These are phyloP conservation scores for Kitagawia praeruptora DNA, from an alignment of 129 eudicot species.

Conservation along the genomic window DNA sequence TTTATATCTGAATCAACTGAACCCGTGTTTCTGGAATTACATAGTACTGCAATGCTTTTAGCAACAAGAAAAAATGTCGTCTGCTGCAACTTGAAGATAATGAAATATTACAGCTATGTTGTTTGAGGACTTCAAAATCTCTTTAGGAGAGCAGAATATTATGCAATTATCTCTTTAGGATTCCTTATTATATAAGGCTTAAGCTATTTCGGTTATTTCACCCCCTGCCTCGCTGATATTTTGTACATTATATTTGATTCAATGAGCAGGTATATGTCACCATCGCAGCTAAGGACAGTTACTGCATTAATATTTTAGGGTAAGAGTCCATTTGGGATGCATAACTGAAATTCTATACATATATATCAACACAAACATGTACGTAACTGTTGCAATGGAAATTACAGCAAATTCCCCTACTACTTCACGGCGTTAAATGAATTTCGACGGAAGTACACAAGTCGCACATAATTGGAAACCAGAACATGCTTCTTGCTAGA, in stretches of 20 bases:
- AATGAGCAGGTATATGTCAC: constrained; percentile 56
- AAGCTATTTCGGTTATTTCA: not conserved
- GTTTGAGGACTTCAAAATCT: not conserved
- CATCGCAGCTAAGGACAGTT: constrained; percentile 43
- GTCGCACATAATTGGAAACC: no score
- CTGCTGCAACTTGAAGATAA: not conserved
- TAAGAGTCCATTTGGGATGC: no score
- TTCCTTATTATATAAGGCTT: not conserved
- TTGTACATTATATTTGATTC: not conserved
- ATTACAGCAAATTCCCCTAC: no score
- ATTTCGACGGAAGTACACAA: no score
- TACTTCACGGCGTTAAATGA: no score
- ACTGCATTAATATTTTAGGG: constrained; percentile 44
- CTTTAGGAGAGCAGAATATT: not conserved
- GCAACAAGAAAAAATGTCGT: not conserved
- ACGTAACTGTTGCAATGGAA: no score
- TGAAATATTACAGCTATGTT: not conserved
- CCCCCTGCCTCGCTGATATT: not conserved
- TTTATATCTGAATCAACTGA: constrained; percentile 40
- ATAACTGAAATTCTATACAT: no score
- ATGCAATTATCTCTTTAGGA: not conserved
- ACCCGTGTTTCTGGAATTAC: constrained; percentile 70
- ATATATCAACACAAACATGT: no score
- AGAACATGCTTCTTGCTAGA: no score
- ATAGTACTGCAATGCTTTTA: constrained; percentile 62